Evolutionary conservation across 2,329 filamentous ascomycete genomes (phyloP).

Genomic region (Bipolaris zeicola): DNA sequence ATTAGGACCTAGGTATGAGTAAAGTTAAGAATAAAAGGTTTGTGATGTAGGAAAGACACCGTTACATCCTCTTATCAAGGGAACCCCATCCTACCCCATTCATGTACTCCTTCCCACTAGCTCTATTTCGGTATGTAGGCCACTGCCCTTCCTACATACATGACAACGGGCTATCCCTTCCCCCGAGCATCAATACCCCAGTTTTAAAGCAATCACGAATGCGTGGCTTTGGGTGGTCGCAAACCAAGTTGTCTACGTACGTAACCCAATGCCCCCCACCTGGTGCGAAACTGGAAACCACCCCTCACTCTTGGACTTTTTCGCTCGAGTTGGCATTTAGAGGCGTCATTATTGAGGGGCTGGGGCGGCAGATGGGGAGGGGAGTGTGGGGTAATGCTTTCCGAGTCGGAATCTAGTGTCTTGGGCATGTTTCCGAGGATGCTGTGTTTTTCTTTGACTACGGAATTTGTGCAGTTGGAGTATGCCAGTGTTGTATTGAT

Average conservation of each 20-base stretch:
- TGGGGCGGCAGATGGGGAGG: background rate
- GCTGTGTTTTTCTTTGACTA: background rate
- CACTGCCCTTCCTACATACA: background rate
- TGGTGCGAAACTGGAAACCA: background rate
- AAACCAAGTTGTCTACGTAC: background rate
- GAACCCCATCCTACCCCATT: background rate
- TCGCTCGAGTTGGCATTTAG: background rate
- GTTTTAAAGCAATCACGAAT: background rate
- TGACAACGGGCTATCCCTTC: background rate
- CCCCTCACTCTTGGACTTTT: constrained; percentile 1
- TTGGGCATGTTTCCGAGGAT: background rate
- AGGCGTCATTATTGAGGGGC: constrained; percentile 2
- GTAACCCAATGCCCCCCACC: too few relatives aligned
- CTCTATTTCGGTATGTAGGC: background rate
- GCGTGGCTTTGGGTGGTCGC: background rate
- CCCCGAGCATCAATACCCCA: background rate
- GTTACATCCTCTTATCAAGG: too few relatives aligned
- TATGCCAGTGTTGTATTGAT: background rate
- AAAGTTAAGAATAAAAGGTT: background rate
- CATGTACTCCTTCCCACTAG: background rate
- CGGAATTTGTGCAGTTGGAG: background rate
- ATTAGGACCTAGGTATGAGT: background rate
- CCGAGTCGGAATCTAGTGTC: constrained; percentile 2
- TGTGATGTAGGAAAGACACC: background rate
- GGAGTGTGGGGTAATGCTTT: background rate